A percentile compares a stretch with the other conserved stretches of the same genome.
phyloP scores from a whole-genome alignment of 163 green algal genomes.

The Chlorella variabilis region DNA sequence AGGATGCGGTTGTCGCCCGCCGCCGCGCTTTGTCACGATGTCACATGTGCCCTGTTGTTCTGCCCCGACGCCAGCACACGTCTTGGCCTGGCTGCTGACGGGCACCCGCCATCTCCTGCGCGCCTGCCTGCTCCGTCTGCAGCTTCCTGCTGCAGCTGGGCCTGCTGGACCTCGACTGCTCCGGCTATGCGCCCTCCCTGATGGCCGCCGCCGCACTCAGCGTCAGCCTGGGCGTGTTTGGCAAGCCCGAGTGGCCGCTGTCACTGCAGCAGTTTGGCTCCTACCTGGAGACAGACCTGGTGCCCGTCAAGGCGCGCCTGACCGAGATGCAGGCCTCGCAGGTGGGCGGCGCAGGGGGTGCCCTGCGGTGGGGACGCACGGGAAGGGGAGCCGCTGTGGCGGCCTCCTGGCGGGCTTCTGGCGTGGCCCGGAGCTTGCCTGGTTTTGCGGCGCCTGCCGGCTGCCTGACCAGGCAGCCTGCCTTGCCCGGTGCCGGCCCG shows the following conservation, averaged over 20 bases:
- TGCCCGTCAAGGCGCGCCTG: constrained; percentile 16
- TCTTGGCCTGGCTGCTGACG: too few relatives aligned
- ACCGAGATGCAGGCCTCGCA: constrained; percentile 26
- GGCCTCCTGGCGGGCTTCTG: too few relatives aligned
- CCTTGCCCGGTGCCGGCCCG: not conserved
- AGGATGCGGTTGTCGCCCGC: too few relatives aligned
- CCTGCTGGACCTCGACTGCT: constrained; percentile 57
- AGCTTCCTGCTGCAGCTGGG: constrained; percentile 67
- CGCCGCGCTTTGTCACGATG: too few relatives aligned
- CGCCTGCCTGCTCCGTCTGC: constrained; percentile 13
- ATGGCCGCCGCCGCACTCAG: constrained; percentile 57
- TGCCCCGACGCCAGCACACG: too few relatives aligned
- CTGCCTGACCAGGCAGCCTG: too few relatives aligned
- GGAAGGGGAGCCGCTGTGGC: too few relatives aligned
- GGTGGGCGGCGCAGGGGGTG: too few relatives aligned
- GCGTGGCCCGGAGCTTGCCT: too few relatives aligned
- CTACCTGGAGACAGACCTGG: constrained; percentile 55
- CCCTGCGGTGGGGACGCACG: too few relatives aligned
- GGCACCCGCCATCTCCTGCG: not conserved
- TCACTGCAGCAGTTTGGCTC: constrained; percentile 57
- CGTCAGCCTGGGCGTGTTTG: constrained; percentile 49
- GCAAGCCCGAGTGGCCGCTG: constrained; percentile 49
- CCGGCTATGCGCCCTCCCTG: constrained; percentile 42
- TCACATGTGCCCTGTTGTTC: too few relatives aligned
- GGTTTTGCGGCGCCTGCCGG: too few relatives aligned